Conservation (phyloP, 495 filamentous ascomycete species). For the Xylaria venustula region DNA sequence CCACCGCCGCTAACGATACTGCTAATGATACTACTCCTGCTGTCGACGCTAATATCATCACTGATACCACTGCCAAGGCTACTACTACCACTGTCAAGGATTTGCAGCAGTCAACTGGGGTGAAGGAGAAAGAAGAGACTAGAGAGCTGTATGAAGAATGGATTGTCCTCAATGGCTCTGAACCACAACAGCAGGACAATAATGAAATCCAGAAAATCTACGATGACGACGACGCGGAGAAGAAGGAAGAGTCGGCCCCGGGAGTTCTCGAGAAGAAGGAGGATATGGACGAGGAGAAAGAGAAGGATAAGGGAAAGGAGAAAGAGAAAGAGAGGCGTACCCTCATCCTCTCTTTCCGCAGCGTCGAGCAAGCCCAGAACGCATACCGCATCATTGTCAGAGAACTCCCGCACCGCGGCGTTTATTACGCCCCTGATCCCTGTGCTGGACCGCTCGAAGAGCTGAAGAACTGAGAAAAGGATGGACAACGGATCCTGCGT, state of each 20-base stretch:
- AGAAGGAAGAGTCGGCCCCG: too few species aligned
- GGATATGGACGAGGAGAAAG: not conserved
- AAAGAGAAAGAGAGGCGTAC: not conserved
- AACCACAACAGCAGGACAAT: too few species aligned
- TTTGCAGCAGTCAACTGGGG: too few species aligned
- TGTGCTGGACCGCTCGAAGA: slow-evolving; percentile 1
- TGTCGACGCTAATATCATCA: not conserved
- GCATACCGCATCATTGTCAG: not conserved
- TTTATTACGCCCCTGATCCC: not conserved
- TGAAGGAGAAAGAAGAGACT: not conserved
- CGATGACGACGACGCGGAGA: not conserved
- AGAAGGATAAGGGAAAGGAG: not conserved
- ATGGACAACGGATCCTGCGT: too few species aligned
- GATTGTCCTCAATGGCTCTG: not conserved
- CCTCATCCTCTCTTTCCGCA: not conserved
- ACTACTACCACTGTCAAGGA: too few species aligned
- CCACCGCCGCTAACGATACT: too few species aligned
- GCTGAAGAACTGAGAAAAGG: not conserved
- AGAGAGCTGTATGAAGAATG: not conserved
- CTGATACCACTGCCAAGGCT: not conserved
- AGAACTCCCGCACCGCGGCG: not conserved
- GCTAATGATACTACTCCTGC: not conserved
- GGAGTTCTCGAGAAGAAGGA: too few species aligned
- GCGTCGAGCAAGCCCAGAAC: not conserved
- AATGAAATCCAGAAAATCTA: too few species aligned